Evolutionary conservation across 108 stramenopile species (phyloP), one percentile per base, ranked within the genome.

Genomic region (Hondaea fermentalgiana): DNA sequence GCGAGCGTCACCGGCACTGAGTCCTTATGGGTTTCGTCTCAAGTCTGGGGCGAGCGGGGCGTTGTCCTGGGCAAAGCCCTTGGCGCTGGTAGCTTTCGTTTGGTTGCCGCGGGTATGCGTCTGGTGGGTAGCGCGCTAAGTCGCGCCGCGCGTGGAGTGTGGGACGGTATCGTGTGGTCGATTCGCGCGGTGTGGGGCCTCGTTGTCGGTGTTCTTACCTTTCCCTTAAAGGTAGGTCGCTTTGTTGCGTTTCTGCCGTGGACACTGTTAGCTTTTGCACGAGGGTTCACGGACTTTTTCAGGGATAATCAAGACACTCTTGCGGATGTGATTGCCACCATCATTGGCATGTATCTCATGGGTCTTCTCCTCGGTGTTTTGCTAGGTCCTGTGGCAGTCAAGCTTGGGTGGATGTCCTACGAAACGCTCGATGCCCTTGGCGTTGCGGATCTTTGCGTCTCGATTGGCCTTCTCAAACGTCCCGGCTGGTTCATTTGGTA

Each of bases 401-500:
- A 83, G 76, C 76, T 83, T 3, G 76, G 76, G 19, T 83, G 76
- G 76, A 83, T 83, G 76, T 53, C 45, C 16, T 83, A 53, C 51
- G 76, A 83, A 3, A 83, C 5, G 49, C 28, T 83, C 23, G 76
- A 83, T 35, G 76, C 76, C 0, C 76, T 83, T 25, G 76, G 76
- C 76, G 49, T 83, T 12, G 76, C 76, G 19, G 76, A 83, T 6
- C 76, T 83, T 16, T 83, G 76, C 51, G 76, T 83, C 51, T 83
- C 76, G 8, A 53, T 83, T 12, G 76, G 76, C 10, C 51, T 83
- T 17, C 49, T 83, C 16, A 21, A 28, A 47, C 44, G 23, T 1
- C 76, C 76, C 6, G 76, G 76, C 51, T 83, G 76, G 76, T 83
- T 83, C 51, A 53, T 83, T 35, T 83, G 76, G 76, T 25, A 47